phyloP scores from a whole-genome alignment of 2,329 filamentous ascomycete genomes.

The Apiospora phragmitis region DNA sequence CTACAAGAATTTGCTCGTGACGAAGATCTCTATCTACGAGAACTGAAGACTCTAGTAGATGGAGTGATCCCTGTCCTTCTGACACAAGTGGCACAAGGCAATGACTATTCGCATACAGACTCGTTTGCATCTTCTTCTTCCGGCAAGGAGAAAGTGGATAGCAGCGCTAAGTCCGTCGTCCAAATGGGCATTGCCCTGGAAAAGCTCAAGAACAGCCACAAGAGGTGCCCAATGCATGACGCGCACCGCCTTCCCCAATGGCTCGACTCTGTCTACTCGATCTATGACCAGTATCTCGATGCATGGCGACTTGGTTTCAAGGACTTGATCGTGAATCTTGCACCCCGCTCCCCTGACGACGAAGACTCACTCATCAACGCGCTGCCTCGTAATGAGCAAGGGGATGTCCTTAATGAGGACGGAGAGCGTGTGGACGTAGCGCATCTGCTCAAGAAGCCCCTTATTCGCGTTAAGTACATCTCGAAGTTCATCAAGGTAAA shows the following conservation, averaged over 20 bases:
- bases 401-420: constrained; percentile 68
- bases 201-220: constrained; percentile 78
- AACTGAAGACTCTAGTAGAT: constrained; percentile 89
- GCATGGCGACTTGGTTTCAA: constrained; percentile 94
- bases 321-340: constrained; percentile 90
- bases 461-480: constrained; percentile 86
- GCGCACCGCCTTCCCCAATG: constrained; percentile 73
- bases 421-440: constrained; percentile 94
- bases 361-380: constrained; percentile 60
- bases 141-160: constrained; percentile 53
- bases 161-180: constrained; percentile 82
- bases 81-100: constrained; percentile 76
- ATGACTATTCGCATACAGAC: constrained; percentile 62
- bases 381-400: constrained; percentile 62
- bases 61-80: constrained; percentile 93
- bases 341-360: constrained; percentile 64
- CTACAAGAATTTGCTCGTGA: constrained; percentile 80
- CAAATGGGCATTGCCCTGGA: constrained; percentile 92
- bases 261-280: constrained; percentile 74
- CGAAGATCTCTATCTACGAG: constrained; percentile 84
- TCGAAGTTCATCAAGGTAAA: constrained; percentile 76
- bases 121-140: constrained; percentile 61
- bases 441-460: constrained; percentile 83
- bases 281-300: constrained; percentile 83
- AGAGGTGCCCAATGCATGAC: constrained; percentile 74